These are phyloP conservation scores for Trichothecium roseum DNA, from an alignment of 2,329 filamentous ascomycete species.

Conservation along the genomic window DNA sequence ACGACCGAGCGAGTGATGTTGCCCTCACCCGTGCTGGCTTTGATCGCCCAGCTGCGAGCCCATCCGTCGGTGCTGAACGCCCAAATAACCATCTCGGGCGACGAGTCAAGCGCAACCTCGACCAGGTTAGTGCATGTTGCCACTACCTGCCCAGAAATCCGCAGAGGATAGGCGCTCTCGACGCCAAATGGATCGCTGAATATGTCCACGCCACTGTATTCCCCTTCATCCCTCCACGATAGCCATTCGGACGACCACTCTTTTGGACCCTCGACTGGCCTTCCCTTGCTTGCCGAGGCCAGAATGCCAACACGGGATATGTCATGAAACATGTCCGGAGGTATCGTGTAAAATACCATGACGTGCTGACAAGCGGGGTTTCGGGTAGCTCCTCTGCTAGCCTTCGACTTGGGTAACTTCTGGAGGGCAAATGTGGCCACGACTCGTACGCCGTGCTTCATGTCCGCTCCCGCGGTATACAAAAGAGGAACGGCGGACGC, in stretches of 20 bases:
- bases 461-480: slow-evolving; percentile 47
- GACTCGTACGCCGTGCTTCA: slow-evolving; percentile 46
- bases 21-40: slow-evolving; percentile 11
- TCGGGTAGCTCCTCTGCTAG: slow-evolving; percentile 5
- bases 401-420: slow-evolving; percentile 7
- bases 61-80: slow-evolving; percentile 22
- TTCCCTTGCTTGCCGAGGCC: slow-evolving; percentile 2
- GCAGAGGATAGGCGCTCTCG: slow-evolving; percentile 14
- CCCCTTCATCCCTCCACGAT: slow-evolving; percentile 11
- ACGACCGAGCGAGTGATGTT: slow-evolving; percentile 10
- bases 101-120: slow-evolving; percentile 20
- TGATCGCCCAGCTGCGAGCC: slow-evolving; percentile 20
- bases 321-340: slow-evolving; percentile 41
- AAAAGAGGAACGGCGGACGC: slow-evolving; percentile 29
- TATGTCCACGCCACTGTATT: slow-evolving; percentile 11
- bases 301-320: slow-evolving; percentile 10
- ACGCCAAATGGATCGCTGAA: slow-evolving; percentile 8
- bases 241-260: slow-evolving; percentile 7
- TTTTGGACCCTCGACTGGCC: not conserved
- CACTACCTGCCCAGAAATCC: slow-evolving; percentile 19
- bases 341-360: slow-evolving; percentile 51
- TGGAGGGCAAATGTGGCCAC: slow-evolving; percentile 40
- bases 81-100: slow-evolving; percentile 23
- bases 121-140: slow-evolving; percentile 19
- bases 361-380: slow-evolving; percentile 17